phyloP scores from a whole-genome alignment of 2,329 filamentous ascomycete genomes.

The Talaromyces sp. region DNA sequence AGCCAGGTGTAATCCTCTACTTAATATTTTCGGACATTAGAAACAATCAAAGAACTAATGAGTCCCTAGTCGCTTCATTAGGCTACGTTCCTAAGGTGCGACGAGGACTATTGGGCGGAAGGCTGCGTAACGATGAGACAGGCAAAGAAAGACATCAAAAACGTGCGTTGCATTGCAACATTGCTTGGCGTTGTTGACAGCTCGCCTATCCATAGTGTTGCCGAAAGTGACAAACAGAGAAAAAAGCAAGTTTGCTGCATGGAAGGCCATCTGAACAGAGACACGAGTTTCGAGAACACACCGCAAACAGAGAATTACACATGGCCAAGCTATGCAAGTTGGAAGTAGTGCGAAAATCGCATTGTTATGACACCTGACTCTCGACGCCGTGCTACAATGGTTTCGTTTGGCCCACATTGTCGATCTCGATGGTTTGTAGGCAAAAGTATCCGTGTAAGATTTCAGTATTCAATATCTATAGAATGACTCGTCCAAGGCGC shows the following conservation, averaged over 20 bases:
- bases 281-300: constrained; percentile 38
- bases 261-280: background rate
- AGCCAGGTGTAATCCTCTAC: background rate
- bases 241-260: background rate
- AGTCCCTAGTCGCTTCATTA: background rate
- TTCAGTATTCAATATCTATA: background rate
- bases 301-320: background rate
- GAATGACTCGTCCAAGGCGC: background rate
- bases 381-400: background rate
- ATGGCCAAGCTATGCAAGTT: background rate
- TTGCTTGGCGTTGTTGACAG: background rate
- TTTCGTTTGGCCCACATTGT: background rate
- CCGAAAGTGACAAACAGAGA: background rate
- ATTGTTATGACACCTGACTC: background rate
- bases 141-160: background rate
- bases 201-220: background rate
- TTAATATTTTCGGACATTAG: background rate
- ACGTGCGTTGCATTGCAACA: background rate
- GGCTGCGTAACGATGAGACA: background rate
- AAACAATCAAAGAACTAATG: background rate
- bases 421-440: background rate
- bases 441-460: background rate
- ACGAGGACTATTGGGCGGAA: background rate
- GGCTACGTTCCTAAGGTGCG: too few relatives aligned
- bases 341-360: background rate